A percentile compares a stretch with the other conserved stretches of the same genome.
Evolutionary conservation across 495 filamentous ascomycete genomes (phyloP).

Genomic region (Penicillium chermesinum): DNA sequence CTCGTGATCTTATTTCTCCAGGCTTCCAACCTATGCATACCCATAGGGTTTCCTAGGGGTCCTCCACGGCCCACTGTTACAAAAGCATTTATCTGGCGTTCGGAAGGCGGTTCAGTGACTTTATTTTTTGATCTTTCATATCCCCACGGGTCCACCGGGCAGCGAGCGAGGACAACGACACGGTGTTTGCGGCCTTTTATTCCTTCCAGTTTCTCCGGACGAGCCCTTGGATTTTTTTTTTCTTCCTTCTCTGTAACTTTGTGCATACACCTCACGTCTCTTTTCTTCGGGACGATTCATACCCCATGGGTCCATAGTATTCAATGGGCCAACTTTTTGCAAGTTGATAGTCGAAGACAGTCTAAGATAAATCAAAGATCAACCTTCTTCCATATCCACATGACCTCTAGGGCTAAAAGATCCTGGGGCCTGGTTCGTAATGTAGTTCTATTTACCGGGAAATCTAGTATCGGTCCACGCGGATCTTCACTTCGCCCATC

Average conservation of each 20-base stretch:
- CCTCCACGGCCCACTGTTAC: not conserved
- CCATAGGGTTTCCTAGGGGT: not conserved
- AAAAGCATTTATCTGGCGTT: conserved; percentile 20
- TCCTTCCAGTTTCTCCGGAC: conserved; percentile 5
- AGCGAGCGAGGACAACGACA: conserved; percentile 19
- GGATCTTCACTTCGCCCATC: conserved; percentile 53
- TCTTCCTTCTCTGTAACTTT: too few species aligned
- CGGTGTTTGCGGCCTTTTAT: conserved; percentile 25
- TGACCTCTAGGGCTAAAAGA: too few species aligned
- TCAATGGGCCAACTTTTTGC: conserved; percentile 7
- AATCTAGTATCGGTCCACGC: conserved; percentile 52
- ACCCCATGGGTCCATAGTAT: conserved; percentile 12
- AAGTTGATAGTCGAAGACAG: conserved; percentile 10
- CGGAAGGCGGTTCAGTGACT: not conserved
- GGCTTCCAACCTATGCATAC: too few species aligned
- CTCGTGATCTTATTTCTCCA: too few species aligned
- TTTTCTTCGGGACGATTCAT: conserved; percentile 15
- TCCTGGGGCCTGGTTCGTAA: too few species aligned
- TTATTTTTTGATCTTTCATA: conserved; percentile 1
- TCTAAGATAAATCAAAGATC: conserved; percentile 5
- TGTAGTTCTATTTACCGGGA: too few species aligned
- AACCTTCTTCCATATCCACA: not conserved
- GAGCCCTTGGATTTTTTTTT: conserved; percentile 8
- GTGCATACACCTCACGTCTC: conserved; percentile 15
- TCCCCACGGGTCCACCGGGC: conserved; percentile 13